phyloP scores from a whole-genome alignment of 371 early-diverging fungal genomes.

The Syncephalastrum sp. region DNA sequence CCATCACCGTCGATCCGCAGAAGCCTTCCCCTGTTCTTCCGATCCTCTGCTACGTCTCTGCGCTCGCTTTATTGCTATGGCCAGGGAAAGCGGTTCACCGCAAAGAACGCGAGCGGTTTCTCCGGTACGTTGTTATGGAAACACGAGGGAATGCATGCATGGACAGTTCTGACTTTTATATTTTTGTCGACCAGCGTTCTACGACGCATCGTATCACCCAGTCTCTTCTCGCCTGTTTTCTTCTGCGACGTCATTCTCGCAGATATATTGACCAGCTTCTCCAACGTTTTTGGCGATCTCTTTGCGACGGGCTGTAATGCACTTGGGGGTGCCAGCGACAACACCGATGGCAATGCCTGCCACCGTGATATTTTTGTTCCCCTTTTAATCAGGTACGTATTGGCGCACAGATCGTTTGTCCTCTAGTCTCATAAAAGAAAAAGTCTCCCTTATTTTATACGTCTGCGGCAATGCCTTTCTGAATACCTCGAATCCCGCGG shows the following conservation, averaged over 20 bases:
- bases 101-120: slow-evolving; percentile 62
- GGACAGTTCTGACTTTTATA: background rate
- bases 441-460: slow-evolving; percentile 82
- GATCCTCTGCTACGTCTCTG: slow-evolving; percentile 49
- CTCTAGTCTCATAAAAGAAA: no score
- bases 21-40: slow-evolving; percentile 36
- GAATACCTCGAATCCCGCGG: slow-evolving; percentile 64
- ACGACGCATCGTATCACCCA: slow-evolving; percentile 44
- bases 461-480: slow-evolving; percentile 82
- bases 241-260: slow-evolving; percentile 88
- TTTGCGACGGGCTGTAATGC: slow-evolving; percentile 30
- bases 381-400: slow-evolving; percentile 56
- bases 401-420: slow-evolving; percentile 1
- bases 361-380: slow-evolving; percentile 55
- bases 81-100: slow-evolving; percentile 56
- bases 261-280: slow-evolving; percentile 91
- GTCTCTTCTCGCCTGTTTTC: slow-evolving; percentile 58
- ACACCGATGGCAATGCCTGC: slow-evolving; percentile 45
- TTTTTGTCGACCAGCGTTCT: slow-evolving; percentile 24
- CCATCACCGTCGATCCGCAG: slow-evolving; percentile 11
- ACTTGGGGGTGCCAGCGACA: slow-evolving; percentile 24
- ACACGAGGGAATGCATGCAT: background rate
- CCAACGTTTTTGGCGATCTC: slow-evolving; percentile 84
- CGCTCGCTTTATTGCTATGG: slow-evolving; percentile 49
- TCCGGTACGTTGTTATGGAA: slow-evolving; percentile 43